Evolutionary conservation across 1,284 basidiomycete genomes (phyloP).

Genomic region (Polyporus tsugae): DNA sequence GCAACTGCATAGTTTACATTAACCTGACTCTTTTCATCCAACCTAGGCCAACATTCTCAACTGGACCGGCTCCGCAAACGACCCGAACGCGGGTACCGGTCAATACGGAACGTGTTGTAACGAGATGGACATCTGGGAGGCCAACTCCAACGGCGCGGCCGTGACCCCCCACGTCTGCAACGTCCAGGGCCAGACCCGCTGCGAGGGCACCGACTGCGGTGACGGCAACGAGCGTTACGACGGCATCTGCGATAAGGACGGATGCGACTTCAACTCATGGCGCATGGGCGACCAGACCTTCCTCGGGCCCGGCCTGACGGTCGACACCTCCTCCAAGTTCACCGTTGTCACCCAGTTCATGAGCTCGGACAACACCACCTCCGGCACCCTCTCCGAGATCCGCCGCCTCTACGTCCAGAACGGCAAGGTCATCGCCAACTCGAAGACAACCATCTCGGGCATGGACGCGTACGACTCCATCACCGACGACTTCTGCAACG

Average conservation of each 20-base stretch:
- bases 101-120: slow-evolving; percentile 57
- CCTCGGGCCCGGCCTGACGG: slow-evolving; percentile 53
- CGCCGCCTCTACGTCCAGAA: slow-evolving; percentile 62
- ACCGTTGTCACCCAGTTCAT: slow-evolving; percentile 59
- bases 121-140: slow-evolving; percentile 68
- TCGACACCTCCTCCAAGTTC: slow-evolving; percentile 56
- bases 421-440: slow-evolving; percentile 60
- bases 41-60: slow-evolving; percentile 53
- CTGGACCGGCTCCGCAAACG: slow-evolving; percentile 50
- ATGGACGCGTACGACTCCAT: slow-evolving; percentile 48
- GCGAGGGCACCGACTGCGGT: slow-evolving; percentile 51
- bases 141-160: slow-evolving; percentile 56
- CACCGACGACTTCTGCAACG: slow-evolving; percentile 48
- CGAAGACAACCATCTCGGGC: slow-evolving; percentile 52
- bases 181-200: slow-evolving; percentile 49
- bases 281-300: slow-evolving; percentile 58
- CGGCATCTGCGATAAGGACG: slow-evolving; percentile 58
- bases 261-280: slow-evolving; percentile 66
- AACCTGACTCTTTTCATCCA: slow-evolving; percentile 8
- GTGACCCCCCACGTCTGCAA: slow-evolving; percentile 58
- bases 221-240: slow-evolving; percentile 48
- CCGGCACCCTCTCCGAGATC: slow-evolving; percentile 57
- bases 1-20: slow-evolving; percentile 6
- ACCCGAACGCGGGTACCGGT: slow-evolving; percentile 55
- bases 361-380: slow-evolving; percentile 53